A percentile compares a stretch with the other conserved stretches of the same genome.
Evolutionary conservation across 2,329 filamentous ascomycete species (phyloP).

Genomic region (Annulohypoxylon truncatum): DNA sequence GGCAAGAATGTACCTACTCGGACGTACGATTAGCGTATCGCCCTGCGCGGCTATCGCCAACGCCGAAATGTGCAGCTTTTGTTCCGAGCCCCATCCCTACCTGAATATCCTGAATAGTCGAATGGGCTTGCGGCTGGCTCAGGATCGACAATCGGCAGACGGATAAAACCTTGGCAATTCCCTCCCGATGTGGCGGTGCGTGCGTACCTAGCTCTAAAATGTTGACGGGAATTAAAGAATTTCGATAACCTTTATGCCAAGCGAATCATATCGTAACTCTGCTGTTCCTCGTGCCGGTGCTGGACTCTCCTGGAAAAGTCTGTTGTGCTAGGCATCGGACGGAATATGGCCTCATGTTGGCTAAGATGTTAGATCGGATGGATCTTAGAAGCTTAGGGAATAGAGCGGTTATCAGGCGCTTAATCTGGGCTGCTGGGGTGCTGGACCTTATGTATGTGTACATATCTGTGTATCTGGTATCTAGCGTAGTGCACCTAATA

Average conservation of each 20-base stretch:
- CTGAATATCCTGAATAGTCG: background rate
- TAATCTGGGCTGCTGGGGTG: background rate
- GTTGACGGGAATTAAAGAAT: background rate
- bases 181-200: constrained; percentile 37
- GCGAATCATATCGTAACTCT: constrained; percentile 6
- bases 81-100: background rate
- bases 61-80: constrained; percentile 29
- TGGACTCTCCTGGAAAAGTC: constrained; percentile 3
- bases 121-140: constrained; percentile 29
- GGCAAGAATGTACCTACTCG: background rate
- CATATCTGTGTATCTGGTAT: background rate
- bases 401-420: background rate
- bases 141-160: constrained; percentile 25
- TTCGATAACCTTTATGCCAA: background rate
- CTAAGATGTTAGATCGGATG: background rate
- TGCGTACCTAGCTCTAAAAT: constrained; percentile 2
- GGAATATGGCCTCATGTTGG: background rate
- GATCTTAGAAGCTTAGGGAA: background rate
- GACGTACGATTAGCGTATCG: constrained; percentile 23
- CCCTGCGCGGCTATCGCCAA: constrained; percentile 25
- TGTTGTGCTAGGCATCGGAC: constrained; percentile 12
- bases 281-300: background rate
- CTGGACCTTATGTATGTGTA: background rate
- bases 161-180: constrained; percentile 30
- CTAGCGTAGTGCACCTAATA: constrained; percentile 4